Evolutionary conservation across 2,329 filamentous ascomycete species (phyloP), one percentile per base, ranked within the genome.

Genomic region (Colletotrichum nymphaeae): DNA sequence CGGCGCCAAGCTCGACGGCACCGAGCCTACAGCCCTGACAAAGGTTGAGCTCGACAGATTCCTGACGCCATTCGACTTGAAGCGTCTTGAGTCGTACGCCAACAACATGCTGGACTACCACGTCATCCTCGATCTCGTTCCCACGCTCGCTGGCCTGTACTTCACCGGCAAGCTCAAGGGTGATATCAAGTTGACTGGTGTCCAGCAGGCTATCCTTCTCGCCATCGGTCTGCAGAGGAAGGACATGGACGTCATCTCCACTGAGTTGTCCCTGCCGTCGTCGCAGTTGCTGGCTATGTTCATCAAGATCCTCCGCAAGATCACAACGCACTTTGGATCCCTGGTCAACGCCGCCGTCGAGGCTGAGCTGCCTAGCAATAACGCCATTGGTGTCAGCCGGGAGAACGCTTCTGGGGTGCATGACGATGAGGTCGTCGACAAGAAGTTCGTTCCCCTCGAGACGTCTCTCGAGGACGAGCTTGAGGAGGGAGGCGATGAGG

Each of bases 81-180:
- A 98, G 86, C 93, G 97, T 32, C 88, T 99, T 3, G 96, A 98
- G 80, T 95, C 94, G 56, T 99, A 99, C 79, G 94, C 97, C 19
- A 97, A 97, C 84, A 98, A 97, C 84, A 94, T 98, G 89, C 91
- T 99, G 55, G 97, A 99, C 83, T 98, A 98, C 86, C 97, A 98
- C 80, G 95, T 98, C 77, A 97, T 99, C 68, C 89, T 98, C 32
- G 97, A 99, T 81, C 90, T 99, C 79, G 88, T 99, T 69, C 97
- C 97, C 0, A 90, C 88, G 1, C 91, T 99, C 75, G 93, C 97
- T 1, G 88, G 88, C 28, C 89, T 97, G 30, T 98, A 96, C 86
- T 99, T 99, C 83, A 92, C 91, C 0, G 94, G 94, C 60, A 91
- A 92, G 11, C 86, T 98, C 22, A 91, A 88, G 78, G 83, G 85